Evolutionary conservation across 1,284 basidiomycete species (phyloP).

Genomic region (Boletus chippewaensis): DNA sequence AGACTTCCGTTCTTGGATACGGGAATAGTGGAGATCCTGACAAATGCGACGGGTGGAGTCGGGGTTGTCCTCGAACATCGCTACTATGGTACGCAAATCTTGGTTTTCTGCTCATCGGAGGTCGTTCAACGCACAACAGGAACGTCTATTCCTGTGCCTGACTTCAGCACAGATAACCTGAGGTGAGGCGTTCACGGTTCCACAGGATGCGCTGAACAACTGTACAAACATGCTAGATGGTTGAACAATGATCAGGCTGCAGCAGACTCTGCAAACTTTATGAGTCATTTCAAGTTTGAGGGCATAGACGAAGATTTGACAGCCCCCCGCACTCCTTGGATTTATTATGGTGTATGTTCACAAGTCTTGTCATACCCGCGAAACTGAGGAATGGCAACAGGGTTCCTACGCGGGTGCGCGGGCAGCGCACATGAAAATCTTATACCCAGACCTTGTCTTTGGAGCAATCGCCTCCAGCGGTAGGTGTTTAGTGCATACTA

Average conservation of each 20-base stretch:
- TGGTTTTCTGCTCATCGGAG: conserved; percentile 4
- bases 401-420: conserved; percentile 91
- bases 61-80: conserved; percentile 91
- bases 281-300: conserved; percentile 70
- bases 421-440: conserved; percentile 84
- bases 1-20: conserved; percentile 69
- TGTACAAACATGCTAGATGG: conserved; percentile 45
- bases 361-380: not conserved
- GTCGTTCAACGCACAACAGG: conserved; percentile 42
- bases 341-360: conserved; percentile 82
- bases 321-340: conserved; percentile 74
- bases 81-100: conserved; percentile 57
- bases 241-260: conserved; percentile 85
- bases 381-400: conserved; percentile 32
- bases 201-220: conserved; percentile 5
- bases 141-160: conserved; percentile 69
- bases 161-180: conserved; percentile 76
- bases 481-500: conserved; percentile 29
- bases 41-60: conserved; percentile 76
- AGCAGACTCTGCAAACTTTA: conserved; percentile 91
- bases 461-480: conserved; percentile 90
- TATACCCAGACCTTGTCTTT: conserved; percentile 84
- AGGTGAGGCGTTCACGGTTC: conserved; percentile 35
- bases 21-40: conserved; percentile 82
- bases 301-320: conserved; percentile 68